These are phyloP conservation scores for Echinochloa phyllopogon DNA, from an alignment of 176 grass and related monocot species.

Conservation along the genomic window DNA sequence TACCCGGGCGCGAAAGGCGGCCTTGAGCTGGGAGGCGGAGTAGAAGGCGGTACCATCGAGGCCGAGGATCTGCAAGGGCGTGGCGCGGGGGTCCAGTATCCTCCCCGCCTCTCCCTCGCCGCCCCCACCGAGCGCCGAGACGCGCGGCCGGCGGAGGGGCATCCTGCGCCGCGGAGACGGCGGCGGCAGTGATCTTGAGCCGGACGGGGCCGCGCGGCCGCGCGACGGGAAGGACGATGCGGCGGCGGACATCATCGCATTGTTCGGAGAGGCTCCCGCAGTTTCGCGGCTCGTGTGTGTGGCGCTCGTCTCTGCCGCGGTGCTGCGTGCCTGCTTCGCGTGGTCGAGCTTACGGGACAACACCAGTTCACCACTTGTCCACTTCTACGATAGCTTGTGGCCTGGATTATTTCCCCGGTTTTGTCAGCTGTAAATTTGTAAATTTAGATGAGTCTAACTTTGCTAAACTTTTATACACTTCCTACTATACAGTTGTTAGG, in stretches of 20 bases:
- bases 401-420: too few species aligned
- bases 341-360: too few species aligned
- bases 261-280: not conserved
- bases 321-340: not conserved
- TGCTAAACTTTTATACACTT: too few species aligned
- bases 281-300: not conserved
- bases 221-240: not conserved
- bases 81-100: constrained; percentile 65
- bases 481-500: too few species aligned
- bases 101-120: constrained; percentile 22
- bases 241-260: constrained; percentile 28
- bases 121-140: constrained; percentile 22
- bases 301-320: not conserved
- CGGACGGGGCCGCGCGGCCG: not conserved
- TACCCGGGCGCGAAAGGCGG: constrained; percentile 66
- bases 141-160: not conserved
- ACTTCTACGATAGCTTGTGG: too few species aligned
- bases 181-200: not conserved
- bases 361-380: too few species aligned
- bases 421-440: too few species aligned
- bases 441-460: too few species aligned
- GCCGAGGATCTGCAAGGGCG: constrained; percentile 59
- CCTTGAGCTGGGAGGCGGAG: constrained; percentile 58
- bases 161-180: not conserved
- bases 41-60: constrained; percentile 46